Evolutionary conservation across 768 basidiomycete species (phyloP).

Genomic region (Cystofilobasidium ferigula): DNA sequence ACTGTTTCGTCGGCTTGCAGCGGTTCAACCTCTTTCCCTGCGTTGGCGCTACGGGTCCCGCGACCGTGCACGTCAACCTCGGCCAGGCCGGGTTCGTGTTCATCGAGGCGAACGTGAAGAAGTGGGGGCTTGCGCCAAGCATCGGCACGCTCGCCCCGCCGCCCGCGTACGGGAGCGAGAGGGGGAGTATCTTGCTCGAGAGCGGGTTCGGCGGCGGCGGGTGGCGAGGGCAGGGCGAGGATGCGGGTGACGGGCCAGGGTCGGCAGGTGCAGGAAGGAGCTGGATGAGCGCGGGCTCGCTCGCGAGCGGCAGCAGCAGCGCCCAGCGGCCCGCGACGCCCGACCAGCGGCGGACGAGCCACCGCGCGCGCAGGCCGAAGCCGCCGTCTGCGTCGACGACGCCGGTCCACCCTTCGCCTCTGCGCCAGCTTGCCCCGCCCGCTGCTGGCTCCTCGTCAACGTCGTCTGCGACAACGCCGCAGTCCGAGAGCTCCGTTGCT

Average conservation of each 20-base stretch:
- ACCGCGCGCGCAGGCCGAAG: constrained; percentile 52
- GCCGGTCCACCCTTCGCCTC: constrained; percentile 51
- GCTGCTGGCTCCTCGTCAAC: neutral
- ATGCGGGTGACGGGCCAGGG: neutral
- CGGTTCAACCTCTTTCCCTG: constrained; percentile 93
- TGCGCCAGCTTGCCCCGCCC: constrained; percentile 39
- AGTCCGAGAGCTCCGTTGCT: neutral
- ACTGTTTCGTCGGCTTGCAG: constrained; percentile 82
- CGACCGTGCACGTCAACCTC: constrained; percentile 91
- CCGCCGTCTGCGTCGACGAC: constrained; percentile 37
- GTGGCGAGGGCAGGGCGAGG: neutral
- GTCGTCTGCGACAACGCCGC: neutral
- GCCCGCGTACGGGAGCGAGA: constrained; percentile 92
- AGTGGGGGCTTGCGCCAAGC: constrained; percentile 96
- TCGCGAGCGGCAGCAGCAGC: neutral
- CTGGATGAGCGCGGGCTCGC: neutral
- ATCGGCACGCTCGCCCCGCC: constrained; percentile 94
- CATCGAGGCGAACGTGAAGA: constrained; percentile 99
- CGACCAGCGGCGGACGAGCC: constrained; percentile 44
- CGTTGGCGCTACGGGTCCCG: constrained; percentile 89
- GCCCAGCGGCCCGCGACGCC: constrained; percentile 43
- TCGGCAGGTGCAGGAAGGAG: neutral
- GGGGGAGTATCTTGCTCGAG: constrained; percentile 88
- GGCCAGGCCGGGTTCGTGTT: constrained; percentile 98
- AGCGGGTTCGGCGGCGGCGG: constrained; percentile 47